Evolutionary conservation across 139 green algal genomes (phyloP).

Genomic region (Desmodesmus armatus): DNA sequence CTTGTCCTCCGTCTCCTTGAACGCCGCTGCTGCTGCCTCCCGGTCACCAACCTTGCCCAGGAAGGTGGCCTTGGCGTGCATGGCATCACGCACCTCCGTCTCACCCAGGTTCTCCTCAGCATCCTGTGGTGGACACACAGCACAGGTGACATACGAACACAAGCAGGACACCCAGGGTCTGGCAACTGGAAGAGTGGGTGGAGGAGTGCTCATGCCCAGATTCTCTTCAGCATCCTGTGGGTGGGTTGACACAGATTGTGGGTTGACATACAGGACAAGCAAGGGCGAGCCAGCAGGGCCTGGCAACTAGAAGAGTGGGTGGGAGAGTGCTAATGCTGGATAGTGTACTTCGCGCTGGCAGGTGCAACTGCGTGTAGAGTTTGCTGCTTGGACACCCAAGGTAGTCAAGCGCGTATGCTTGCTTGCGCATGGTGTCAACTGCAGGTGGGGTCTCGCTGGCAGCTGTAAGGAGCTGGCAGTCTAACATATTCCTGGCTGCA

Average conservation of each 20-base stretch:
- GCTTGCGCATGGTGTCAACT: too few species aligned
- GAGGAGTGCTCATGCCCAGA: conserved; percentile 62
- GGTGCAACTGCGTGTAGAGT: too few species aligned
- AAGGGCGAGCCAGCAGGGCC: background rate
- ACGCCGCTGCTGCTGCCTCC: conserved; percentile 80
- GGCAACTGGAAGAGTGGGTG: background rate
- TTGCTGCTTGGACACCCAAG: too few species aligned
- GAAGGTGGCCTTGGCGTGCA: conserved; percentile 91
- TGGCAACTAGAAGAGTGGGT: background rate
- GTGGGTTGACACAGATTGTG: too few species aligned
- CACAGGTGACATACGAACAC: background rate
- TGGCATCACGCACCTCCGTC: conserved; percentile 88
- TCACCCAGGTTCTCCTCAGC: conserved; percentile 96
- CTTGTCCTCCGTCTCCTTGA: conserved; percentile 80
- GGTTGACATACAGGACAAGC: background rate
- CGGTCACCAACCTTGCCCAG: conserved; percentile 83
- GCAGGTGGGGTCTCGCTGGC: too few species aligned
- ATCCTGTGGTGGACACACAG: conserved; percentile 5
- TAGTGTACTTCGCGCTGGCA: too few species aligned
- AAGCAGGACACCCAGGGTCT: background rate
- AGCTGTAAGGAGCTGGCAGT: too few species aligned
- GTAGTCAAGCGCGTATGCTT: too few species aligned
- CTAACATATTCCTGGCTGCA: too few species aligned
- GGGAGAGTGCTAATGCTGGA: conserved; percentile 42
- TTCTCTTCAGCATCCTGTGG: conserved; percentile 64